Conservation (phyloP, 768 basidiomycete genomes). For the Mycena vitilis region DNA sequence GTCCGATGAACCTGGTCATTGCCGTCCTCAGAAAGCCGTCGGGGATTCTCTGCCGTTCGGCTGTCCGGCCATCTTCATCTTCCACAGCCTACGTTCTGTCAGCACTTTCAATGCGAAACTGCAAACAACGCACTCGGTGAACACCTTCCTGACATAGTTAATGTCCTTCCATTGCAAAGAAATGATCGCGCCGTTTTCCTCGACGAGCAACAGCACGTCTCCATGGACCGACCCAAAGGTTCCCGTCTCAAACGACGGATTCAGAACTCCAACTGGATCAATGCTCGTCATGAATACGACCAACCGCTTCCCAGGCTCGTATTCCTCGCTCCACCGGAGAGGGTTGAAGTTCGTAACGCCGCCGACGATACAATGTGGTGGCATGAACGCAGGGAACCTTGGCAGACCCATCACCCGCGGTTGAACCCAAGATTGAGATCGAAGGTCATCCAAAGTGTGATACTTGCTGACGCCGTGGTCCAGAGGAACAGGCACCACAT, state of each 20-base stretch:
- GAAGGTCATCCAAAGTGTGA: not conserved
- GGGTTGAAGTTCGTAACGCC: not conserved
- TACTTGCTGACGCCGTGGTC: not conserved
- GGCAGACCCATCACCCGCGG: not conserved
- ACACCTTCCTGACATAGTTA: too few species aligned
- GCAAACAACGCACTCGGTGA: too few species aligned
- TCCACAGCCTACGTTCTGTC: too few species aligned
- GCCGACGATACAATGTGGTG: not conserved
- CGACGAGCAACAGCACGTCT: not conserved
- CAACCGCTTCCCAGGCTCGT: not conserved
- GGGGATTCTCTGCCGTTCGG: too few species aligned
- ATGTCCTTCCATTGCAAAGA: too few species aligned
- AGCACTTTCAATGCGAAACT: too few species aligned
- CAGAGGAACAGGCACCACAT: not conserved
- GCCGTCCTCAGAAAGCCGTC: too few species aligned
- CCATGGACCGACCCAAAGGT: not conserved
- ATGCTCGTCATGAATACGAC: not conserved
- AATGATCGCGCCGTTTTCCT: not conserved
- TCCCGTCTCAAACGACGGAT: not conserved
- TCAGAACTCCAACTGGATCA: not conserved
- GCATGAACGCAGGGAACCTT: not conserved
- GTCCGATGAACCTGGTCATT: too few species aligned
- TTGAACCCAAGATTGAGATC: not conserved
- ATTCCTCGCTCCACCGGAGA: not conserved
- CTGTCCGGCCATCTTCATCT: too few species aligned